Evolutionary conservation across 805 yeast species (phyloP).

Genomic region (Wickerhamomyces hampshirensis): DNA sequence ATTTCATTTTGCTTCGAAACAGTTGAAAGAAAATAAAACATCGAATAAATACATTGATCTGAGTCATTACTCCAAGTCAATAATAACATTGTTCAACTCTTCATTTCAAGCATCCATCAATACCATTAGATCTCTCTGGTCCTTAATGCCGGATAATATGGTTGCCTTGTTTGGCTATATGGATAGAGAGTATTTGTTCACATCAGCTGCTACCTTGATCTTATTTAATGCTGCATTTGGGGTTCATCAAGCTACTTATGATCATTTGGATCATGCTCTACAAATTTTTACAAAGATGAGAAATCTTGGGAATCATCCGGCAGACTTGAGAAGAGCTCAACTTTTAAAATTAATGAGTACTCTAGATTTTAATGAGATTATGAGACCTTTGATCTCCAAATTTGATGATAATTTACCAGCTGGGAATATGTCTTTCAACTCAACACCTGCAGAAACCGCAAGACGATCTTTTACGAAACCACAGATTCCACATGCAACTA

Average conservation of each 20-base stretch:
- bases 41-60: constrained; percentile 55
- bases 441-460: constrained; percentile 1
- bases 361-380: constrained; percentile 62
- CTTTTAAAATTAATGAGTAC: constrained; percentile 58
- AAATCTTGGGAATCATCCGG: constrained; percentile 74
- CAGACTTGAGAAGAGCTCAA: constrained; percentile 70
- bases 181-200: constrained; percentile 79
- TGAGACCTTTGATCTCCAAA: constrained; percentile 50
- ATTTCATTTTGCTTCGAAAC: constrained; percentile 70
- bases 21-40: constrained; percentile 45
- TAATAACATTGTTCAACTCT: constrained; percentile 65
- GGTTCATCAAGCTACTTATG: constrained; percentile 68
- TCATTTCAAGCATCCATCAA: constrained; percentile 79
- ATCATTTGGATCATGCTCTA: constrained; percentile 69
- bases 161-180: constrained; percentile 83
- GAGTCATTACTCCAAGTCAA: constrained; percentile 60
- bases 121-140: constrained; percentile 70
- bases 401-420: constrained; percentile 41
- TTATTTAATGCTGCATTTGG: constrained; percentile 79
- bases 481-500: background rate
- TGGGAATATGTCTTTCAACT: constrained; percentile 11
- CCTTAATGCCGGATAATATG: constrained; percentile 69
- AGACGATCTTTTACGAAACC: constrained; percentile 1
- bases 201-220: constrained; percentile 69
- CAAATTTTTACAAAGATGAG: constrained; percentile 69